Evolutionary conservation across 495 filamentous ascomycete genomes (phyloP), one percentile per base, ranked within the genome.

Genomic region (Clavariopsis aquatica): DNA sequence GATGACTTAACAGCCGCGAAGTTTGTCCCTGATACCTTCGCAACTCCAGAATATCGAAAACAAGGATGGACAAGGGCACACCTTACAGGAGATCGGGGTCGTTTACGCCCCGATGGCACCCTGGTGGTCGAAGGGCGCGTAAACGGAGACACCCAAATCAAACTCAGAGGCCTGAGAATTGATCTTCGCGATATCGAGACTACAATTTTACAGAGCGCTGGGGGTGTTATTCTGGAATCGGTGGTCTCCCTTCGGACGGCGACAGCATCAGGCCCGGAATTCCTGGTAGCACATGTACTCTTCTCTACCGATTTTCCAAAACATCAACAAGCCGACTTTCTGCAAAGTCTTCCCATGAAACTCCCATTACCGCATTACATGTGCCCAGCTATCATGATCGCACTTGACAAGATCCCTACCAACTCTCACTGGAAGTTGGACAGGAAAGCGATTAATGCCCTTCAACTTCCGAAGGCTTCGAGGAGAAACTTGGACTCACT

Each of bases 1-100:
- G 28, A 62, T 1, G 71, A 72, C 5, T 15, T 75, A n/a, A 79
- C 72, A 1, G n/a, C 13, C 24, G 34, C 13, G 8, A n/a, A 1
- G 15, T 60, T 60, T 19, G 24, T 60, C 1, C 22, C 26, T 5
- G 24, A 52, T 41, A 27, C 57, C 9, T 60, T 36, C 22, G 57
- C 57, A 2, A 34, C 24, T 19, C 15, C 45, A 1, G 28, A 38
- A 1, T 3, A 60, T 52, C 10, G 20, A 1, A 19, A 23, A 2
- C 22, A 34, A 23, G 60, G 53, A 1, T 64, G 60, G 60, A 53
- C 52, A 1, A 31, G 10, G 9, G 64, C 64, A 60, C 46, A 52
- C n/a, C 52, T 41, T 1, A 68, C 65, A 10, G 65, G 65, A 10
- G 65, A 68, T 49, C 20, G 13, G 3, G 65, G 60, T 2, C 59